Evolutionary conservation across 2,329 filamentous ascomycete species (phyloP).

Genomic region (Penicillium sp.): DNA sequence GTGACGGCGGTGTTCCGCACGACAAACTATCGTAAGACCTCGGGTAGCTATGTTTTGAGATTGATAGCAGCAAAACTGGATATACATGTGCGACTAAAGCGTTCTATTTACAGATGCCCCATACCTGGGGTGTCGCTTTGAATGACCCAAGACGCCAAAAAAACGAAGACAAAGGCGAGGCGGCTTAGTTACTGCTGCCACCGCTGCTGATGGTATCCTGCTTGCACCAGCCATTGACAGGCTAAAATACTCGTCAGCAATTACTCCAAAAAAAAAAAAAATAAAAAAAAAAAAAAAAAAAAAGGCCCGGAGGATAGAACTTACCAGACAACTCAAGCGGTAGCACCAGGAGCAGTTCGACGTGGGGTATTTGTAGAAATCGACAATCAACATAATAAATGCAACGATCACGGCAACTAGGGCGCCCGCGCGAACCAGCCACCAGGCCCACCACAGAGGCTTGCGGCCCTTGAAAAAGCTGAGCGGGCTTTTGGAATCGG

Average conservation of each 20-base stretch:
- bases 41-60: not conserved
- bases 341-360: slow-evolving; percentile 88
- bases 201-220: slow-evolving; percentile 30
- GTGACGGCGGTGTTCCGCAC: too few relatives aligned
- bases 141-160: not conserved
- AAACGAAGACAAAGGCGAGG: not conserved
- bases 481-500: slow-evolving; percentile 29
- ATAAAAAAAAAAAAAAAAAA: not conserved
- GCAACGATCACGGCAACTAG: slow-evolving; percentile 77
- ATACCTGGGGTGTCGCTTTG: not conserved
- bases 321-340: slow-evolving; percentile 87
- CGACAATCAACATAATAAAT: slow-evolving; percentile 82
- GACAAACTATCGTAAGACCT: too few relatives aligned
- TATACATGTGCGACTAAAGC: not conserved
- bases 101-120: slow-evolving; percentile 3
- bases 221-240: slow-evolving; percentile 48
- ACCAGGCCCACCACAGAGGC: slow-evolving; percentile 96
- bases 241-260: slow-evolving; percentile 27
- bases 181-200: not conserved
- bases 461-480: slow-evolving; percentile 92
- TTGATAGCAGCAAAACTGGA: not conserved
- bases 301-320: slow-evolving; percentile 39
- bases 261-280: not conserved
- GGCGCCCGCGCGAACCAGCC: slow-evolving; percentile 76
- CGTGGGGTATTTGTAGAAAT: slow-evolving; percentile 76